Evolutionary conservation across 495 filamentous ascomycete species (phyloP), one percentile per base, ranked within the genome.

Genomic region (Penicillium flavigenum): DNA sequence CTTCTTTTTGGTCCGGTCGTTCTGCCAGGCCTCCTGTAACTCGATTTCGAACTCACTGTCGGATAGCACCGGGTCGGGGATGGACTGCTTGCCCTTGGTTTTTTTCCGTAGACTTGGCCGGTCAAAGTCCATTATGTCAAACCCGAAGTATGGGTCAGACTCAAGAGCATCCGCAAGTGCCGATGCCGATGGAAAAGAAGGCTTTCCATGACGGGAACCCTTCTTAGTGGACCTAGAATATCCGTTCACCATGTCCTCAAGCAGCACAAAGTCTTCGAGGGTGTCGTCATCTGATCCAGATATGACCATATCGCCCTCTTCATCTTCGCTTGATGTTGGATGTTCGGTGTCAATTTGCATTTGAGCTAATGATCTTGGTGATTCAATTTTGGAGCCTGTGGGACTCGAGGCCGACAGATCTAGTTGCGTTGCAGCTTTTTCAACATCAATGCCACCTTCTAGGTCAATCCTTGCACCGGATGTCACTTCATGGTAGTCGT

Each of bases 111-210:
- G 55, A 51, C 80, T 85, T 6, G 78, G 85, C n/a, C 85, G 80
- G 22, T 87, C 80, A 68, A 88, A 89, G 60, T 94, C 91, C 84
- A 91, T 90, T 29, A 94, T 76, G 64, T 96, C 91, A 58, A 96
- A 84, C 26, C 83, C 87, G 60, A 86, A 84, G 63, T 93, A 92
- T 3, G 79, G 79, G 57, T 85, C 78, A 16, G 61, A 60, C 32
- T 85, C 80, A 12, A 85, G 69, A 1, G 84, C 83, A 64, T 92
- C 86, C 0, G 87, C 88, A 56, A 92, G 81, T 12, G 78, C 71
- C 16, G 75, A 78, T 14, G 85, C 87, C 41, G 80, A 83, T 27
- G 85, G 80, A 56, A 84, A 88, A 4, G 56, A 57, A n/a, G 57
- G 54, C n/a, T 67, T 67, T 14, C 59, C 51, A 16, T 24, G 22